phyloP scores from a whole-genome alignment of 1,284 basidiomycete genomes.

The Cryptococcus sp. region DNA sequence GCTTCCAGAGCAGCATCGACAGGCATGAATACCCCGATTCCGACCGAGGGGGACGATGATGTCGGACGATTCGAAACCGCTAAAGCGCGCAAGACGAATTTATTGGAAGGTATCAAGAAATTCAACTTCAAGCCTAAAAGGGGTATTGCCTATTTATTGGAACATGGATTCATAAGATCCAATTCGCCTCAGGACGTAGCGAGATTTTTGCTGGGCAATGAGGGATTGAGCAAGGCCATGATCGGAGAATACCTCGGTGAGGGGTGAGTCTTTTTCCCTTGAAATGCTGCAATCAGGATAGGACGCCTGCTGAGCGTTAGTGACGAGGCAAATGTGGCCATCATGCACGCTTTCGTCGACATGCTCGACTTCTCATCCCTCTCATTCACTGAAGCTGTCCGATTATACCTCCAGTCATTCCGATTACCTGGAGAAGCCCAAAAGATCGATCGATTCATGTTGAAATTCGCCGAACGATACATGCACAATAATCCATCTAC shows the following conservation, averaged over 20 bases:
- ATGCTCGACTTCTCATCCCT: constrained; percentile 75
- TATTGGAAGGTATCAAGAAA: constrained; percentile 92
- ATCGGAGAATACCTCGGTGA: constrained; percentile 98
- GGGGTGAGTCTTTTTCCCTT: constrained; percentile 57
- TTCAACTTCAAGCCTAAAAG: constrained; percentile 98
- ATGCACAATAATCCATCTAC: constrained; percentile 78
- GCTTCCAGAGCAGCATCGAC: constrained; percentile 14
- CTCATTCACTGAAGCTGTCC: constrained; percentile 79
- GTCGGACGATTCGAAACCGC: constrained; percentile 91
- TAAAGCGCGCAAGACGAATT: constrained; percentile 92
- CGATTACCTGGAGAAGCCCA: constrained; percentile 91
- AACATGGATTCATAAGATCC: constrained; percentile 81
- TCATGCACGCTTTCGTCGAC: constrained; percentile 96
- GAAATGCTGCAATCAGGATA: constrained; percentile 14
- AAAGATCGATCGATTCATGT: constrained; percentile 98
- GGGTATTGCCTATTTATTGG: constrained; percentile 85
- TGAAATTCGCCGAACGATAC: constrained; percentile 94
- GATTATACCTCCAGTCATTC: constrained; percentile 86
- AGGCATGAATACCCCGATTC: constrained; percentile 55
- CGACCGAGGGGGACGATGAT: constrained; percentile 72
- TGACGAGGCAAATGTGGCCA: constrained; percentile 78
- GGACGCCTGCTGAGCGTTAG: constrained; percentile 48
- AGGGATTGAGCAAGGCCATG: constrained; percentile 91
- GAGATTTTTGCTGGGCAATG: constrained; percentile 77
- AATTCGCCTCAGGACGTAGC: constrained; percentile 77